phyloP scores from a whole-genome alignment of 1,284 basidiomycete species.

The Laetiporus sulphureus region DNA sequence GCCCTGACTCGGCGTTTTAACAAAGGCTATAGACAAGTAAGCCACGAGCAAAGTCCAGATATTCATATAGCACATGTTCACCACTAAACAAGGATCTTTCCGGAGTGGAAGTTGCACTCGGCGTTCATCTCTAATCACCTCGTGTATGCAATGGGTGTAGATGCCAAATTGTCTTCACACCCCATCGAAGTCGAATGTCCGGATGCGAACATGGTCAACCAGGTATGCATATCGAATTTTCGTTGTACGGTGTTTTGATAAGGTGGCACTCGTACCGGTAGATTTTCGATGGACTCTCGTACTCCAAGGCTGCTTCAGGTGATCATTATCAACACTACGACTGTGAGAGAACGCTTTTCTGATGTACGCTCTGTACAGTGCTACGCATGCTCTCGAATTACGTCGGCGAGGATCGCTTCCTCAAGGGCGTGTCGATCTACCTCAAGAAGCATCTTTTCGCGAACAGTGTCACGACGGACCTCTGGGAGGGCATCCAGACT shows the following conservation, averaged over 20 bases:
- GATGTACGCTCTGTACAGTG: conserved; percentile 38
- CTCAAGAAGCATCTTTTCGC: conserved; percentile 83
- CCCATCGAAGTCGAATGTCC: conserved; percentile 93
- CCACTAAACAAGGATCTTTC: conserved; percentile 52
- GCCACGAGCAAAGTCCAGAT: background rate
- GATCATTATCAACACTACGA: conserved; percentile 10
- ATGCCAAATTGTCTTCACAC: conserved; percentile 89
- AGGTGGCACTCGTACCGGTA: conserved; percentile 24
- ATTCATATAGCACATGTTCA: background rate
- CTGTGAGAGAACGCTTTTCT: background rate
- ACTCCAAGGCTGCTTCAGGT: conserved; percentile 84
- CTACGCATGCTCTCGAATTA: conserved; percentile 89
- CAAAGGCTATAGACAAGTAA: conserved; percentile 45
- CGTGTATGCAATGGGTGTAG: conserved; percentile 78
- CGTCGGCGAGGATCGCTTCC: conserved; percentile 86
- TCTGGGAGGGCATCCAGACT: conserved; percentile 85
- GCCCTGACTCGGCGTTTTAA: background rate
- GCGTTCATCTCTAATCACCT: conserved; percentile 59
- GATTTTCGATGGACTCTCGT: conserved; percentile 85
- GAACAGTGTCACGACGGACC: conserved; percentile 82
- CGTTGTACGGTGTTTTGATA: too few relatives aligned
- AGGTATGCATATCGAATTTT: conserved; percentile 33
- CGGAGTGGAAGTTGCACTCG: conserved; percentile 72
- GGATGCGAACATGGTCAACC: conserved; percentile 82
- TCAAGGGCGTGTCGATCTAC: conserved; percentile 87